phyloP scores from a whole-genome alignment of 148 eudicot genomes.

The Persicaria maculosa region DNA sequence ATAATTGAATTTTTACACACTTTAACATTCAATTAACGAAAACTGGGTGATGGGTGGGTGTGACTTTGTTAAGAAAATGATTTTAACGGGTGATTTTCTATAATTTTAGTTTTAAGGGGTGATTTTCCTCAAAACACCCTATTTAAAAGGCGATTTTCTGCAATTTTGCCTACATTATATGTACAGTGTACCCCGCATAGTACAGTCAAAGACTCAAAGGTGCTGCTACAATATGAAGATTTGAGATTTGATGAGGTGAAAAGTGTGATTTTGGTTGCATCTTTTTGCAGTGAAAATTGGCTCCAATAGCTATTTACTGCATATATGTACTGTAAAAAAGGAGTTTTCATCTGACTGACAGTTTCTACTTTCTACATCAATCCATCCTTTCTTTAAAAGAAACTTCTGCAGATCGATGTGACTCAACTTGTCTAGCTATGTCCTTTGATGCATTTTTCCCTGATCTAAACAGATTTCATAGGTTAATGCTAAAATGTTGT shows the following conservation, averaged over 20 bases:
- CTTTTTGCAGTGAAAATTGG: slow-evolving; percentile 4
- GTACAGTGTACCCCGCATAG: background rate
- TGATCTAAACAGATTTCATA: background rate
- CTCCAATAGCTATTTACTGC: background rate
- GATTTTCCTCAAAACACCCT: no score
- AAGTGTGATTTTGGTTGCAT: background rate
- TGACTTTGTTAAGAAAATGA: no score
- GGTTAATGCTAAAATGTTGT: background rate
- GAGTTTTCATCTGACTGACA: slow-evolving; percentile 1
- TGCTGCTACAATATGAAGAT: background rate
- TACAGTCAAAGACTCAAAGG: background rate
- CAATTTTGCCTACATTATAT: no score
- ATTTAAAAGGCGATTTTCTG: no score
- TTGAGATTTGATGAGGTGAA: background rate
- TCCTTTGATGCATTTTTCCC: background rate
- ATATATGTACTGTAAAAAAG: background rate
- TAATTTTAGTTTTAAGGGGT: no score
- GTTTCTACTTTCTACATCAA: background rate
- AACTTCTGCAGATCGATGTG: background rate
- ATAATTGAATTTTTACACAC: no score
- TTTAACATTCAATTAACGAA: no score
- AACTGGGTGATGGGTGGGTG: no score
- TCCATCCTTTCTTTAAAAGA: background rate
- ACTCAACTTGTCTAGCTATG: background rate
- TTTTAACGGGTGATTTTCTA: no score